Percentiles rank a stretch among this genome's conserved stretches.
Conservation (phyloP, 495 filamentous ascomycete genomes). For the Aspergillus bertholletiae region DNA sequence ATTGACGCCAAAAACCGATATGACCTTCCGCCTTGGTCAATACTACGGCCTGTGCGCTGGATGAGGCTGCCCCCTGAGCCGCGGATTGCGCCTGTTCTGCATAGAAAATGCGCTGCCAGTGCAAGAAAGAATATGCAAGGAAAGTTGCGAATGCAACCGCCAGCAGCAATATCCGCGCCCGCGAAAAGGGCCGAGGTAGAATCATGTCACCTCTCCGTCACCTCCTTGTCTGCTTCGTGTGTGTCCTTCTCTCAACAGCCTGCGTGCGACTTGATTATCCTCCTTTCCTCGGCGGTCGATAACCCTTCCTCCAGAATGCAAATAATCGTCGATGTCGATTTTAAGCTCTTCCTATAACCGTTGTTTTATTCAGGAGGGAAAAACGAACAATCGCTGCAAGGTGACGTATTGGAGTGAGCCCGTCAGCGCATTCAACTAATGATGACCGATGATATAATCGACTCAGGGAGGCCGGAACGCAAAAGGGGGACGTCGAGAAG, state of each 20-base stretch:
- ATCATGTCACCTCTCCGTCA: conserved; percentile 5
- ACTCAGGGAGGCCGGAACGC: not conserved
- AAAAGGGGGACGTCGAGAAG: not conserved
- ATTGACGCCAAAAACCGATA: conserved; percentile 24
- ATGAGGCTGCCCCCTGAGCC: not conserved
- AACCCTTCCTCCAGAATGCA: no score
- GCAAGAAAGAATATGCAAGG: conserved; percentile 11
- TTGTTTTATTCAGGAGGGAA: no score
- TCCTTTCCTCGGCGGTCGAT: no score
- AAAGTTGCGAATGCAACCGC: conserved; percentile 10
- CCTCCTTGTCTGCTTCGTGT: not conserved
- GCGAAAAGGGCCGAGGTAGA: conserved; percentile 14
- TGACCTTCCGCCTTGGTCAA: conserved; percentile 13
- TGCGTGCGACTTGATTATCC: no score
- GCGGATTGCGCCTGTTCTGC: conserved; percentile 1
- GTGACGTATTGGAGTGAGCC: not conserved
- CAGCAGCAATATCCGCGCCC: conserved; percentile 16
- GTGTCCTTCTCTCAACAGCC: not conserved
- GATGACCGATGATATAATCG: not conserved
- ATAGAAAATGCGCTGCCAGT: conserved; percentile 3
- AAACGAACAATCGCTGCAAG: no score
- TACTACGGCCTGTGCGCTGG: not conserved
- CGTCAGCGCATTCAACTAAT: not conserved
- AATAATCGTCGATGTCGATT: no score
- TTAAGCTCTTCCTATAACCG: no score